Percentiles rank a stretch among this genome's conserved stretches.
Conservation (phyloP, 2,329 filamentous ascomycete species). For the Diaporthe helianthi region DNA sequence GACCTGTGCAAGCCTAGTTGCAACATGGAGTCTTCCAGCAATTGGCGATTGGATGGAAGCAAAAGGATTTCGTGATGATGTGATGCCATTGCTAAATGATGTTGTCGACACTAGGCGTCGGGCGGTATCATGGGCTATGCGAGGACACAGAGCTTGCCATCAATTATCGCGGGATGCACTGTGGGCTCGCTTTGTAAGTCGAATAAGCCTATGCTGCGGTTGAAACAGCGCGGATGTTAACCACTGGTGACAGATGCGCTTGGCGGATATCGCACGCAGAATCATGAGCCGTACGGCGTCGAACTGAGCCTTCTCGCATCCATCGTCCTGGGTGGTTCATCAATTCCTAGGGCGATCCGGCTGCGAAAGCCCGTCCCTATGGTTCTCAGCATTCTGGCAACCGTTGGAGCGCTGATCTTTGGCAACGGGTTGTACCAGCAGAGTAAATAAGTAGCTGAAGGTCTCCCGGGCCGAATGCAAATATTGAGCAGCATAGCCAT, state of each 20-base stretch:
- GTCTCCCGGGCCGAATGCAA: not conserved
- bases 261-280: slow-evolving; percentile 81
- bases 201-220: not conserved
- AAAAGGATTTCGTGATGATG: not conserved
- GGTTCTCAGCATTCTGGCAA: slow-evolving; percentile 78
- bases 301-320: slow-evolving; percentile 91
- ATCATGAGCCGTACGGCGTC: slow-evolving; percentile 78
- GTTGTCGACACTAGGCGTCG: slow-evolving; percentile 57
- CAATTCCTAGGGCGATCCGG: slow-evolving; percentile 86
- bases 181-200: slow-evolving; percentile 72
- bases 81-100: not conserved
- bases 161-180: slow-evolving; percentile 81
- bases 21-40: not conserved
- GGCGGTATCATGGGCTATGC: slow-evolving; percentile 89
- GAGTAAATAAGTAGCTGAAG: not conserved
- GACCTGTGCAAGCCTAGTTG: no score
- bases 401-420: slow-evolving; percentile 81
- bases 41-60: not conserved
- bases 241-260: slow-evolving; percentile 65
- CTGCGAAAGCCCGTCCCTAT: slow-evolving; percentile 84
- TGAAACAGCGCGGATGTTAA: not conserved
- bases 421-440: slow-evolving; percentile 62
- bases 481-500: not conserved
- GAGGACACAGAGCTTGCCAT: slow-evolving; percentile 85
- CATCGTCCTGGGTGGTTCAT: slow-evolving; percentile 80